phyloP scores from a whole-genome alignment of 1,284 basidiomycete genomes.

The Anthracocystis walkeri region DNA sequence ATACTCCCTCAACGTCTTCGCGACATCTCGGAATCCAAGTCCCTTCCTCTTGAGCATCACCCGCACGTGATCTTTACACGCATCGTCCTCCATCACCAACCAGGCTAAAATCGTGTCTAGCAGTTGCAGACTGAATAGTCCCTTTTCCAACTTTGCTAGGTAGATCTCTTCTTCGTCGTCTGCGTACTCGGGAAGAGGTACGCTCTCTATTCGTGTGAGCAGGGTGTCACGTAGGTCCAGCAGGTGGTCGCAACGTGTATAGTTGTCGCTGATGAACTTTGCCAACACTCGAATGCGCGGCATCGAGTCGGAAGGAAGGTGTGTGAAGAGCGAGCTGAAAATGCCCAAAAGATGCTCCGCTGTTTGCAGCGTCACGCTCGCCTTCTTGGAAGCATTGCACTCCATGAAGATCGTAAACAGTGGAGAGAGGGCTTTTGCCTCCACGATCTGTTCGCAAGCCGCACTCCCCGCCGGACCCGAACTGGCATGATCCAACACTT shows the following conservation, averaged over 20 bases:
- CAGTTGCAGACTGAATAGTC: conserved; percentile 87
- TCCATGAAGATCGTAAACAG: conserved; percentile 93
- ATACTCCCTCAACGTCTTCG: conserved; percentile 51
- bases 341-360: conserved; percentile 88
- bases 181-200: conserved; percentile 76
- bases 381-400: conserved; percentile 16
- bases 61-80: conserved; percentile 68
- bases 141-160: conserved; percentile 83
- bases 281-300: conserved; percentile 84
- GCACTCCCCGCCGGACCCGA: conserved; percentile 78
- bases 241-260: conserved; percentile 92
- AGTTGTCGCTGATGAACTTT: conserved; percentile 91
- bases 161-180: conserved; percentile 84
- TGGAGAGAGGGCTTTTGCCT: conserved; percentile 85
- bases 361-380: conserved; percentile 73
- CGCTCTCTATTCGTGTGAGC: conserved; percentile 74
- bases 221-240: conserved; percentile 85
- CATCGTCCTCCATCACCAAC: conserved; percentile 98
- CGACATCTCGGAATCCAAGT: conserved; percentile 25
- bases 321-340: conserved; percentile 87
- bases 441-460: conserved; percentile 74
- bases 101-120: conserved; percentile 93
- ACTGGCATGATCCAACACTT: conserved; percentile 89
- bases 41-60: conserved; percentile 38
- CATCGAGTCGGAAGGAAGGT: conserved; percentile 85